These are phyloP conservation scores for Hygrophoropsis aurantiaca DNA, from an alignment of 768 basidiomycete species.

Conservation along the genomic window DNA sequence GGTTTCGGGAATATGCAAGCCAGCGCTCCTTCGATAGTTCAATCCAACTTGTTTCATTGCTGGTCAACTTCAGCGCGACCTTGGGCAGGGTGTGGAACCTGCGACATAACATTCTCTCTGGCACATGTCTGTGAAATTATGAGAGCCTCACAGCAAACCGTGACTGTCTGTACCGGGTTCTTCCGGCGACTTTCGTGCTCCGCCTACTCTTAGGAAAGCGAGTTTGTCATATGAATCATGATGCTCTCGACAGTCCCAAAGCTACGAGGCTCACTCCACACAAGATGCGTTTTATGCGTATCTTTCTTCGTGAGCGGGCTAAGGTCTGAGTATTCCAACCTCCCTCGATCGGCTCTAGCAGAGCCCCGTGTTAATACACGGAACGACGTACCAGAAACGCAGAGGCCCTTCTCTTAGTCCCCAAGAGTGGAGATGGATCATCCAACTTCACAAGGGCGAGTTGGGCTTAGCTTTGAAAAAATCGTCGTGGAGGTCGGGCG, in stretches of 20 bases:
- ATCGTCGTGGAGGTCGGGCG: conserved; percentile 29
- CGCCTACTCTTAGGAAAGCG: no score
- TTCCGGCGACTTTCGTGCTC: no score
- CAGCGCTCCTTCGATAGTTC: no score
- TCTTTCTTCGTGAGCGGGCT: conserved; percentile 29
- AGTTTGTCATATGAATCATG: not conserved
- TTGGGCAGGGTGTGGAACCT: no score
- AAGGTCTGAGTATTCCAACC: conserved; percentile 32
- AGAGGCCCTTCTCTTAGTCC: conserved; percentile 2
- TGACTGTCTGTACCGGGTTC: no score
- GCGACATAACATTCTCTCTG: no score
- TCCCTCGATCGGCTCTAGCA: conserved; percentile 28
- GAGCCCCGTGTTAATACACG: conserved; percentile 27
- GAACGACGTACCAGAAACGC: conserved; percentile 30
- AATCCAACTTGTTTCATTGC: no score
- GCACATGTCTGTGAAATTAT: no score
- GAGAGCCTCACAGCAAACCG: no score
- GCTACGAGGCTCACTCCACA: conserved; percentile 29
- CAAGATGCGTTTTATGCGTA: conserved; percentile 13
- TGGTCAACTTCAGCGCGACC: no score
- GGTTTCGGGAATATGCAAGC: no score
- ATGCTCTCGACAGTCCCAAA: conserved; percentile 20
- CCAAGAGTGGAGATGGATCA: no score
- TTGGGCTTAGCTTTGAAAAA: conserved; percentile 25
- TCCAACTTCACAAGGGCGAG: conserved; percentile 8